Evolutionary conservation across 495 filamentous ascomycete genomes (phyloP).

Genomic region (Chaetomium tenue): DNA sequence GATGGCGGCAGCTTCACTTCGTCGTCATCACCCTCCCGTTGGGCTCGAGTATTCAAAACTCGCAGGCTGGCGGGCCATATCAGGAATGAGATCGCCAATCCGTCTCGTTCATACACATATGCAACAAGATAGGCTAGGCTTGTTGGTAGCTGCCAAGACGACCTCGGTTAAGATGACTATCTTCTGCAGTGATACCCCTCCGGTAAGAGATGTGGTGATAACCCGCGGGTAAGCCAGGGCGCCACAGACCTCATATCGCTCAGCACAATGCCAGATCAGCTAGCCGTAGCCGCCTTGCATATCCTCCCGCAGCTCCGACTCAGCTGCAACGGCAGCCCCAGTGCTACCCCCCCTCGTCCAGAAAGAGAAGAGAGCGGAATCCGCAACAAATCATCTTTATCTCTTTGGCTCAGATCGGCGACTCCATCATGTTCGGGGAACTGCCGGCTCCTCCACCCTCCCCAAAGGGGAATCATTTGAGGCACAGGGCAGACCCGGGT

Average conservation of each 20-base stretch:
- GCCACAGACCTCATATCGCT: neutral
- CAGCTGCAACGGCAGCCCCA: slow-evolving; percentile 1
- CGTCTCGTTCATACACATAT: too few species aligned
- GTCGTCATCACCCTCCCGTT: neutral
- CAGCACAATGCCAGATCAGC: neutral
- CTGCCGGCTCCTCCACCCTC: neutral
- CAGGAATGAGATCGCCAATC: neutral
- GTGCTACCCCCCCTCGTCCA: slow-evolving; percentile 4
- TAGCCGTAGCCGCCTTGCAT: neutral
- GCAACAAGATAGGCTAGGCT: too few species aligned
- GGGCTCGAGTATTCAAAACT: neutral
- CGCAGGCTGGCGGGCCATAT: neutral
- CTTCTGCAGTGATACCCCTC: slow-evolving; percentile 1
- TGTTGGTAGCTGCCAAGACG: neutral
- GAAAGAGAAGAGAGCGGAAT: slow-evolving; percentile 6
- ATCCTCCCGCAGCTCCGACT: neutral
- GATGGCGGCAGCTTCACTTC: neutral
- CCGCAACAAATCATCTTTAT: slow-evolving; percentile 9
- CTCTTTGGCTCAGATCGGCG: slow-evolving; percentile 6
- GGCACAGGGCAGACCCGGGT: neutral
- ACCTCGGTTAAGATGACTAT: neutral
- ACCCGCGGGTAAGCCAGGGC: neutral
- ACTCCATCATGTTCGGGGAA: neutral
- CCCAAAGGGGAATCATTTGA: neutral
- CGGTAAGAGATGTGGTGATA: neutral